Conservation (phyloP, 2,329 filamentous ascomycete genomes). For the Phyllosticta citriasiana region DNA sequence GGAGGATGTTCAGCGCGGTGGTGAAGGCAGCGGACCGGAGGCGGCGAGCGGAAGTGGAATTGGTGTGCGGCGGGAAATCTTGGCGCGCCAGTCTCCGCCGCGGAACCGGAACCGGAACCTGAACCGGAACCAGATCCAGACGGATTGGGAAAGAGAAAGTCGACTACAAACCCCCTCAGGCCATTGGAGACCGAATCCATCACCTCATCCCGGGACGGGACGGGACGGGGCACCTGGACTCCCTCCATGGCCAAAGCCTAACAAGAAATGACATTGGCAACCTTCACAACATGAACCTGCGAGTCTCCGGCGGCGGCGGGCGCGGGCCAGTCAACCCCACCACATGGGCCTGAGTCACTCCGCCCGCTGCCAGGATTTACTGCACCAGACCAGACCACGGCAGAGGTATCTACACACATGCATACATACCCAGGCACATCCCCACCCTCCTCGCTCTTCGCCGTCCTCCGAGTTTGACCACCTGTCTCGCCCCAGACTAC, state of each 20-base stretch:
- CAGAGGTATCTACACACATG: too few species aligned
- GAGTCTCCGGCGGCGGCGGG: neutral
- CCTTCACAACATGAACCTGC: too few species aligned
- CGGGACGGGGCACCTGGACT: too few species aligned
- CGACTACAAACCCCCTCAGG: too few species aligned
- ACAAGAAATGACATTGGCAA: too few species aligned
- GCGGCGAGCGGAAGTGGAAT: slow-evolving; percentile 7
- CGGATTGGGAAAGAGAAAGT: too few species aligned
- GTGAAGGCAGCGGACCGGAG: neutral
- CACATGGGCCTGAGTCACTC: neutral
- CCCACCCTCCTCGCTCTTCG: neutral
- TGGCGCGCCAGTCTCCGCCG: slow-evolving; percentile 7
- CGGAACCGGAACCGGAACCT: neutral
- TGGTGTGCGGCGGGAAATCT: slow-evolving; percentile 6
- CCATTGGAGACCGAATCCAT: too few species aligned
- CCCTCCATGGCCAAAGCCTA: neutral
- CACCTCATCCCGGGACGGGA: too few species aligned
- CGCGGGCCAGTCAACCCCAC: neutral
- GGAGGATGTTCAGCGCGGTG: neutral
- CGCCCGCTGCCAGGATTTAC: neutral
- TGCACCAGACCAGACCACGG: neutral
- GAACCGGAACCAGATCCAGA: too few species aligned
- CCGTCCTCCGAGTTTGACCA: neutral
- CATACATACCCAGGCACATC: neutral
- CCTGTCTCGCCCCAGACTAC: neutral